These are phyloP conservation scores for Dissophora ornata DNA, from an alignment of 192 early-diverging fungal genomes.

Conservation along the genomic window DNA sequence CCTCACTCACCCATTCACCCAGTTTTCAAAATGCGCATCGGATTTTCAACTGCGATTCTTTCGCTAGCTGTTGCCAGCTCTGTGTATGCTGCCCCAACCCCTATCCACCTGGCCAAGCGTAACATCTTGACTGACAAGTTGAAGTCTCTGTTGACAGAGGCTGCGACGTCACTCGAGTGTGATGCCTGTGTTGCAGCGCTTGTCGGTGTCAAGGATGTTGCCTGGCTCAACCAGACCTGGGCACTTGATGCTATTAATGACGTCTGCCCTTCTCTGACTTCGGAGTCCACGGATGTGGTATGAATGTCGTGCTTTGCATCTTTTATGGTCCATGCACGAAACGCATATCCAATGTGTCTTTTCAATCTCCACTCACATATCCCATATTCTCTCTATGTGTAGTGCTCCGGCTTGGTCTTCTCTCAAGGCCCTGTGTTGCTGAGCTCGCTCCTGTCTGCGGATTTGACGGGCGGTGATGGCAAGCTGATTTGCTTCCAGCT, in stretches of 20 bases:
- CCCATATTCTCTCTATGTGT: neutral
- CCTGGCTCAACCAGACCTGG: constrained; percentile 33
- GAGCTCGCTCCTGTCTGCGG: constrained; percentile 50
- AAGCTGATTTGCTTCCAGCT: constrained; percentile 53
- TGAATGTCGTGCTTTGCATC: neutral
- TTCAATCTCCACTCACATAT: neutral
- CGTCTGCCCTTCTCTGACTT: constrained; percentile 19
- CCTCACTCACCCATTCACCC: no score
- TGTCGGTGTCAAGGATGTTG: constrained; percentile 23
- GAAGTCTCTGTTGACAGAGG: constrained; percentile 10
- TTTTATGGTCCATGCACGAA: no score
- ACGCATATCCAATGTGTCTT: no score
- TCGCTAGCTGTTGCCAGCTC: constrained; percentile 14
- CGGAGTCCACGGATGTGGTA: constrained; percentile 20
- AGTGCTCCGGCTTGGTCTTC: constrained; percentile 57
- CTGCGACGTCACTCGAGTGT: constrained; percentile 11
- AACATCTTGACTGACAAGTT: constrained; percentile 26
- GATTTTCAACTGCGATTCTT: constrained; percentile 7
- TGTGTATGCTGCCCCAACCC: constrained; percentile 22
- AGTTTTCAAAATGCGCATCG: constrained; percentile 12
- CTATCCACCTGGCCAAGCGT: constrained; percentile 23
- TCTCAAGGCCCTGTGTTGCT: constrained; percentile 53
- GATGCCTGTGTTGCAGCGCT: constrained; percentile 35
- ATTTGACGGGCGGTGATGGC: constrained; percentile 35
- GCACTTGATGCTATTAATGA: constrained; percentile 15